These are phyloP conservation scores for Phytopythium chamaehyphon DNA, from an alignment of 352 stramenopile genomes.

Conservation along the genomic window DNA sequence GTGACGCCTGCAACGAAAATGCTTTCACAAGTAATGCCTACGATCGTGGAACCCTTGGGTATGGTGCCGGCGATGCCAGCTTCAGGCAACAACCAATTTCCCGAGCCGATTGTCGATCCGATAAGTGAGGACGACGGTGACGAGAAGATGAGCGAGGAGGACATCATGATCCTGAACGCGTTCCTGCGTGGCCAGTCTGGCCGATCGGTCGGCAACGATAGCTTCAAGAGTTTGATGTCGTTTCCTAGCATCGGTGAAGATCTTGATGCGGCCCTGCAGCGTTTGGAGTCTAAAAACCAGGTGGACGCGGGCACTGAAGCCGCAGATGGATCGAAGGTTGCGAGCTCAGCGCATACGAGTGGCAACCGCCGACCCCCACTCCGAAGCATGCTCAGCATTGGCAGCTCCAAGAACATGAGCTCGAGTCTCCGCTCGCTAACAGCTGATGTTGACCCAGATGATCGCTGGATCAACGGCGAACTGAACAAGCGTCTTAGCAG, in stretches of 20 bases:
- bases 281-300: constrained; percentile 24
- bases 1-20: not conserved
- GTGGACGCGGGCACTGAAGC: constrained; percentile 10
- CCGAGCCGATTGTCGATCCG: constrained; percentile 37
- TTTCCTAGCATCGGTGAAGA: constrained; percentile 28
- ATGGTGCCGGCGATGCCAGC: not conserved
- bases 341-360: constrained; percentile 3
- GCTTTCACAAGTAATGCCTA: not conserved
- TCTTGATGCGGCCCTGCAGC: constrained; percentile 30
- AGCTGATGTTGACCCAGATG: constrained; percentile 40
- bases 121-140: constrained; percentile 32
- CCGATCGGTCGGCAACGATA: constrained; percentile 32
- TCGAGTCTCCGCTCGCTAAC: constrained; percentile 49
- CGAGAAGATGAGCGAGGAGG: constrained; percentile 51
- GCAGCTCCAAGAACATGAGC: constrained; percentile 35
- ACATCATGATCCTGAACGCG: constrained; percentile 58
- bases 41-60: not conserved
- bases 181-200: constrained; percentile 53
- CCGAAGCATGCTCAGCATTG: constrained; percentile 52
- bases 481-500: constrained; percentile 45
- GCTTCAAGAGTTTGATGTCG: constrained; percentile 34
- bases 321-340: constrained; percentile 14
- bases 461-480: constrained; percentile 42
- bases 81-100: constrained; percentile 13
- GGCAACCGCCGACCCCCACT: constrained; percentile 19